A percentile compares a stretch with the other conserved stretches of the same genome.
phyloP scores from a whole-genome alignment of 495 filamentous ascomycete species.

The Viridothelium virens region DNA sequence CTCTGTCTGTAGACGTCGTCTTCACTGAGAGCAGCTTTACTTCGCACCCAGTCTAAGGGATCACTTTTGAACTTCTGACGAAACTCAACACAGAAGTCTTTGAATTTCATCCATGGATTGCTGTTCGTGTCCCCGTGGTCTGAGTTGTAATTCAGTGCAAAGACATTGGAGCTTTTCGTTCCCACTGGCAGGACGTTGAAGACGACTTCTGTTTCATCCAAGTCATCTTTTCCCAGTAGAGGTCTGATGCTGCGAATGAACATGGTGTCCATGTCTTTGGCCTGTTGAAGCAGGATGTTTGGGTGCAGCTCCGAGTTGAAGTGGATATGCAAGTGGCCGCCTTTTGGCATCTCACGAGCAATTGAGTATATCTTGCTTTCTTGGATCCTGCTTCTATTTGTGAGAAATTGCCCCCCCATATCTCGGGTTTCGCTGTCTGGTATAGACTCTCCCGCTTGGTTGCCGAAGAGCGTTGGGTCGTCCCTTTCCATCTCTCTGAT shows the following conservation, averaged over 20 bases:
- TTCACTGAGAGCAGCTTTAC: conserved; percentile 28
- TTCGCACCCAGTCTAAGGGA: conserved; percentile 26
- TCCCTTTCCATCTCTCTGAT: conserved; percentile 33
- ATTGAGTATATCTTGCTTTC: conserved; percentile 30
- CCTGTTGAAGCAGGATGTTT: conserved; percentile 22
- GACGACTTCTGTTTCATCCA: conserved; percentile 29
- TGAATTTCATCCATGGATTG: conserved; percentile 30
- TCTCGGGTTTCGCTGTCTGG: conserved; percentile 29
- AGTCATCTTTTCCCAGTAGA: conserved; percentile 21
- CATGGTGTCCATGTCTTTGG: conserved; percentile 25
- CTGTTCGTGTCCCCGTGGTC: conserved; percentile 18
- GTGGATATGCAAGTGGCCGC: conserved; percentile 33
- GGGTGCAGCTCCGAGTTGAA: conserved; percentile 37
- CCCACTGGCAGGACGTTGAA: conserved; percentile 31
- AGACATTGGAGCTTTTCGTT: conserved; percentile 25
- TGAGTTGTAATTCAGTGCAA: conserved; percentile 26
- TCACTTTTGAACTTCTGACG: conserved; percentile 14
- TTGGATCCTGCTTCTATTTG: conserved; percentile 32
- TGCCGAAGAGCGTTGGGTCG: conserved; percentile 29
- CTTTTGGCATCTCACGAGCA: conserved; percentile 31
- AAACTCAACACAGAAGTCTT: conserved; percentile 23
- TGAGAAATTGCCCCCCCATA: conserved; percentile 37
- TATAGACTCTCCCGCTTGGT: conserved; percentile 30
- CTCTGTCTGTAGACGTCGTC: conserved; percentile 24
- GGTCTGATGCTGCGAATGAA: conserved; percentile 31